These are phyloP conservation scores for Salix koriyanagi DNA, from an alignment of 345 rosid species.

Conservation along the genomic window DNA sequence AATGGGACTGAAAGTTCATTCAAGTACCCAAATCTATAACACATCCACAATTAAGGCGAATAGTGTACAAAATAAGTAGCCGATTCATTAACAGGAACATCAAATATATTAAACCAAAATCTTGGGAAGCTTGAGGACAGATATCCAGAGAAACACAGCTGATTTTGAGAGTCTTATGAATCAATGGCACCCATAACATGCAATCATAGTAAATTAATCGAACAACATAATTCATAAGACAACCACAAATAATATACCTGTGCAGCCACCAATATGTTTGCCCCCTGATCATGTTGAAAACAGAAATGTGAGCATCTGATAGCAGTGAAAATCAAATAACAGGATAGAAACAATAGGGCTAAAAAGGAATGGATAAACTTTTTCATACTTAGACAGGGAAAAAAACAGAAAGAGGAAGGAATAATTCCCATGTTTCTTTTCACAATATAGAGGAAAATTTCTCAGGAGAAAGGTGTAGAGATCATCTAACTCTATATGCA, in stretches of 20 bases:
- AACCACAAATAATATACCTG: slow-evolving; percentile 47
- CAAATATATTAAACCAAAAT: not conserved
- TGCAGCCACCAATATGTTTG: slow-evolving; percentile 87
- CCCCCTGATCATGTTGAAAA: slow-evolving; percentile 59
- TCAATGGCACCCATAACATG: not conserved
- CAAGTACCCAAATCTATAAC: too few species aligned
- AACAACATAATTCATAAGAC: not conserved
- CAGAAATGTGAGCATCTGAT: slow-evolving; percentile 2
- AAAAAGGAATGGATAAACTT: not conserved
- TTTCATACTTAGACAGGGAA: not conserved
- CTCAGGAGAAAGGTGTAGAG: not conserved
- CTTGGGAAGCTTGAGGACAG: not conserved
- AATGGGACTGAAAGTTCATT: not conserved
- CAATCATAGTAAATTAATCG: not conserved
- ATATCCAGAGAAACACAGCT: not conserved
- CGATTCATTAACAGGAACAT: not conserved
- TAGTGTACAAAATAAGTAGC: too few species aligned
- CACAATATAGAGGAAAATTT: not conserved
- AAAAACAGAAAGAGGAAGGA: not conserved
- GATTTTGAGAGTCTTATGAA: not conserved
- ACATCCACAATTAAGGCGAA: too few species aligned
- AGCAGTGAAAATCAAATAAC: not conserved
- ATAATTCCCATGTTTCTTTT: not conserved
- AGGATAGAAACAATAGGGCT: not conserved
- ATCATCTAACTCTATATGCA: not conserved